phyloP scores from a whole-genome alignment of 257 asterid species.

The Solanum neorickii region DNA sequence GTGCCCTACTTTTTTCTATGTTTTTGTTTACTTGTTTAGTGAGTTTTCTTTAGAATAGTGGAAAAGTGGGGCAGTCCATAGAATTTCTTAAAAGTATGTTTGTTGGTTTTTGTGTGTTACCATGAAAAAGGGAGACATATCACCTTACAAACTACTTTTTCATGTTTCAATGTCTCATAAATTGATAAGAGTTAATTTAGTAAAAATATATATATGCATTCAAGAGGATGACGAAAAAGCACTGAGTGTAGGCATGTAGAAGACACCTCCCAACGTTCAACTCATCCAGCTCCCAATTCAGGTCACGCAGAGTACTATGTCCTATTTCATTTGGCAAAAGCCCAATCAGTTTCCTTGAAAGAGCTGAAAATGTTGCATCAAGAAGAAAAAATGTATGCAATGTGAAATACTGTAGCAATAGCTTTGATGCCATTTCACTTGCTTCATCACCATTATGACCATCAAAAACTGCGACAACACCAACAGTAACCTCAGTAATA shows the following conservation, averaged over 20 bases:
- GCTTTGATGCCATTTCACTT: constrained; percentile 83
- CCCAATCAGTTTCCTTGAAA: constrained; percentile 43
- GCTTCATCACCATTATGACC: constrained; percentile 97
- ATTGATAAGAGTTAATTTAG: neutral
- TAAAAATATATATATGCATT: neutral
- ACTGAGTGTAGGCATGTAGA: neutral
- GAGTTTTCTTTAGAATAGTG: neutral
- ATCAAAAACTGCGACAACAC: constrained; percentile 82
- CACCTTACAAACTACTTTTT: neutral
- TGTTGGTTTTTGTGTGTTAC: neutral
- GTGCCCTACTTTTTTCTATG: neutral
- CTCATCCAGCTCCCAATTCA: constrained; percentile 30
- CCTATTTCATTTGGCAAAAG: constrained; percentile 41
- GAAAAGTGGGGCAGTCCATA: neutral
- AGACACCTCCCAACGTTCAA: constrained; percentile 62
- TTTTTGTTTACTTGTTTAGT: neutral
- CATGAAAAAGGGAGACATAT: neutral
- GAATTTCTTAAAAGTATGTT: neutral
- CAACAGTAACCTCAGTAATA: constrained; percentile 64
- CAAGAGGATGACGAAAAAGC: neutral
- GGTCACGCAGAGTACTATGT: constrained; percentile 22
- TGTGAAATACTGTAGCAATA: constrained; percentile 67
- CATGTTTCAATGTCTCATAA: neutral
- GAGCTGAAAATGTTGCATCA: constrained; percentile 58
- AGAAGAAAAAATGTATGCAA: constrained; percentile 86